Evolutionary conservation across 768 basidiomycete species (phyloP).

Genomic region (Boletus reticulatus): DNA sequence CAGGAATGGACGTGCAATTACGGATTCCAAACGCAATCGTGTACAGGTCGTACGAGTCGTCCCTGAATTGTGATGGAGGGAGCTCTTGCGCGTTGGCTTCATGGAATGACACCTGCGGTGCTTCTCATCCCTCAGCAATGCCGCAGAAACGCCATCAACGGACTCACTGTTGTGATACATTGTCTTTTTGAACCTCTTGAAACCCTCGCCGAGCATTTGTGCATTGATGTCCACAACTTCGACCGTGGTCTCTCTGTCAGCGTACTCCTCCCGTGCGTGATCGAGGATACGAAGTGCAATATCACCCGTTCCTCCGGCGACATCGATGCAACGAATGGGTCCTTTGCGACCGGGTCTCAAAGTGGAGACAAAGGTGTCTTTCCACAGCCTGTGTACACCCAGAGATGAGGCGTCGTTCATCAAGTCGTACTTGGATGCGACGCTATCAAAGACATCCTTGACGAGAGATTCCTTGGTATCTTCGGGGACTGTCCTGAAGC

Average conservation of each 20-base stretch:
- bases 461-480: constrained; percentile 87
- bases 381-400: constrained; percentile 96
- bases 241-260: constrained; percentile 86
- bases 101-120: constrained; percentile 89
- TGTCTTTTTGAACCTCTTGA: constrained; percentile 88
- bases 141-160: neutral
- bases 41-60: constrained; percentile 90
- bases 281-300: constrained; percentile 94
- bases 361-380: constrained; percentile 79
- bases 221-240: constrained; percentile 93
- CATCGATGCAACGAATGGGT: constrained; percentile 82
- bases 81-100: constrained; percentile 91
- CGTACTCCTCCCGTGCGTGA: constrained; percentile 82
- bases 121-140: constrained; percentile 38
- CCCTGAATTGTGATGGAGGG: constrained; percentile 60
- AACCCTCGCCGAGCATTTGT: constrained; percentile 93
- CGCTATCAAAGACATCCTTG: constrained; percentile 91
- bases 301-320: constrained; percentile 97
- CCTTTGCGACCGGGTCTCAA: constrained; percentile 77
- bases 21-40: constrained; percentile 99
- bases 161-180: constrained; percentile 95
- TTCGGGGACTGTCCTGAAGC: constrained; percentile 86
- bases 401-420: constrained; percentile 99
- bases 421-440: constrained; percentile 92
- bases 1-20: constrained; percentile 92